Conservation (phyloP, 805 yeast species). For the Schwanniomyces yamadae region DNA sequence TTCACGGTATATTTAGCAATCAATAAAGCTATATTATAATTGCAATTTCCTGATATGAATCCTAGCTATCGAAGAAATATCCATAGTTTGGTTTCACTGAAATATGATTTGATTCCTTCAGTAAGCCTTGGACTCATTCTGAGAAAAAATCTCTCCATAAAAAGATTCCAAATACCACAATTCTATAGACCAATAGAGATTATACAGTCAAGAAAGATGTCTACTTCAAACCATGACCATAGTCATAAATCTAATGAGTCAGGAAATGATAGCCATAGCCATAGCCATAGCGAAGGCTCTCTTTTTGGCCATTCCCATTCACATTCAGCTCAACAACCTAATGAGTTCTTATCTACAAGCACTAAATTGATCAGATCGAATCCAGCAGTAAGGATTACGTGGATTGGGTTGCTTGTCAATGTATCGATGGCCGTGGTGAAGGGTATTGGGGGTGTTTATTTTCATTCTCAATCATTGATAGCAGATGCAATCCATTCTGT, state of each 20-base stretch:
- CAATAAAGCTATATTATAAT: too few relatives aligned
- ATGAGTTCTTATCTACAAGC: constrained; percentile 35
- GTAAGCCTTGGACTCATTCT: too few relatives aligned
- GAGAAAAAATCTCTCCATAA: too few relatives aligned
- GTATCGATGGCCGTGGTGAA: constrained; percentile 84
- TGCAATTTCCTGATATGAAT: too few relatives aligned
- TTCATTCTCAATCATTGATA: constrained; percentile 90
- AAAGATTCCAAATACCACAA: too few relatives aligned
- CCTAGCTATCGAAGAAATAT: too few relatives aligned
- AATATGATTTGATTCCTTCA: too few relatives aligned
- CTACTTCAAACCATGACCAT: constrained; percentile 8
- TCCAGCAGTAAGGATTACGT: constrained; percentile 90
- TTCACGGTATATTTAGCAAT: too few relatives aligned
- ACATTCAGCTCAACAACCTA: constrained; percentile 46
- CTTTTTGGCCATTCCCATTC: constrained; percentile 38
- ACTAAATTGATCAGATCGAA: constrained; percentile 40
- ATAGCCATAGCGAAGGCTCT: constrained; percentile 11
- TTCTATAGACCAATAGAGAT: too few relatives aligned
- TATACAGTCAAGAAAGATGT: not conserved
- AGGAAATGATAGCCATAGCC: constrained; percentile 2
- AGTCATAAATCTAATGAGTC: constrained; percentile 3
- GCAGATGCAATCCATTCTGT: constrained; percentile 96
- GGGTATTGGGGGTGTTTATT: constrained; percentile 83
- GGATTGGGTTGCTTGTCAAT: constrained; percentile 85
- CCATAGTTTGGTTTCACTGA: too few relatives aligned